phyloP scores from a whole-genome alignment of 805 yeast genomes.

The Saccharomycopsis synnaedendra region DNA sequence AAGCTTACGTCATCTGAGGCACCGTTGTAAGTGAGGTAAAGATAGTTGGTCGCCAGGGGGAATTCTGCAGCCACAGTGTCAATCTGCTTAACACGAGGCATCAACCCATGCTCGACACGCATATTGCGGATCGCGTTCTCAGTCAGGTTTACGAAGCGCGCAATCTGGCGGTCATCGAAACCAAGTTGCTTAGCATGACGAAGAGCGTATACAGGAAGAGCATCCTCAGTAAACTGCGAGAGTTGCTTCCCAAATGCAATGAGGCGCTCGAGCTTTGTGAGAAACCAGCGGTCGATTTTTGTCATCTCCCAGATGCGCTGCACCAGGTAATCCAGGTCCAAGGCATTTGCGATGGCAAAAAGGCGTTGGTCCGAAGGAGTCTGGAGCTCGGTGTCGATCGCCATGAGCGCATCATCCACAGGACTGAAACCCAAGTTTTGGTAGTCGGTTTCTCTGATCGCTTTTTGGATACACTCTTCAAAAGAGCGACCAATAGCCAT shows the following conservation, averaged over 20 bases:
- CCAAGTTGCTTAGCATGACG: slow-evolving; percentile 93
- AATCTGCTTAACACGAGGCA: slow-evolving; percentile 91
- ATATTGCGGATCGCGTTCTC: slow-evolving; percentile 87
- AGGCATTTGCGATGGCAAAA: slow-evolving; percentile 93
- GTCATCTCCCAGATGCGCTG: slow-evolving; percentile 87
- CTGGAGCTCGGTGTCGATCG: slow-evolving; percentile 84
- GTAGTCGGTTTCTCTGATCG: slow-evolving; percentile 92
- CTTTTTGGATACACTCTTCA: slow-evolving; percentile 96
- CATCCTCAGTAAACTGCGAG: slow-evolving; percentile 34
- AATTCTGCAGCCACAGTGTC: slow-evolving; percentile 99
- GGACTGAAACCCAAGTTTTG: slow-evolving; percentile 89
- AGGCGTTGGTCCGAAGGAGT: slow-evolving; percentile 97
- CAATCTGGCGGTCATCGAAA: slow-evolving; percentile 93
- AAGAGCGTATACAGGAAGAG: slow-evolving; percentile 50
- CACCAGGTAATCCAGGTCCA: slow-evolving; percentile 78
- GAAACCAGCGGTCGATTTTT: slow-evolving; percentile 92
- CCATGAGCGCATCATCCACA: slow-evolving; percentile 65
- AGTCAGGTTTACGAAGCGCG: slow-evolving; percentile 75
- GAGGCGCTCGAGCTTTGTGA: slow-evolving; percentile 70
- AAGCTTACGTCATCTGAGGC: slow-evolving; percentile 78
- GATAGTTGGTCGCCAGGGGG: slow-evolving; percentile 91
- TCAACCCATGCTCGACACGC: slow-evolving; percentile 76
- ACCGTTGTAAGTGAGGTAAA: slow-evolving; percentile 92
- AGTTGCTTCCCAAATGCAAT: slow-evolving; percentile 60
- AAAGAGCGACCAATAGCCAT: slow-evolving; percentile 97